phyloP scores from a whole-genome alignment of 495 filamentous ascomycete species.

The Aspergillus coremiiformis region DNA sequence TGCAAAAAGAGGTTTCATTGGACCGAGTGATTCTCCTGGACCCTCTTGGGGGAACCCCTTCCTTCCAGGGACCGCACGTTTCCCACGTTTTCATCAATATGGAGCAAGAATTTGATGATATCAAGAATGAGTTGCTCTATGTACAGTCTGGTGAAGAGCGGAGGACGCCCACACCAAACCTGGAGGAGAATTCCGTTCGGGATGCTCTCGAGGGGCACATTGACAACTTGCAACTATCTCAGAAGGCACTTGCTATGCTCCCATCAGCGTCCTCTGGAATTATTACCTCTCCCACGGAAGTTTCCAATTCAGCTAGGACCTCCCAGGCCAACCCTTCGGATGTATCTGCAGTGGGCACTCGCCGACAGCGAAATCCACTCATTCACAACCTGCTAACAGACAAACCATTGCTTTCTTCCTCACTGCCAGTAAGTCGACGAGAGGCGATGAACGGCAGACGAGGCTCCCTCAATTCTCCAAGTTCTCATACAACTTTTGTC shows the following conservation, averaged over 20 bases:
- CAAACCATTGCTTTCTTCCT: constrained; percentile 85
- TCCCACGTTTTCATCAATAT: constrained; percentile 92
- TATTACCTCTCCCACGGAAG: constrained; percentile 78
- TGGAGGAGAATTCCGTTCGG: constrained; percentile 15
- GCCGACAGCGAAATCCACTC: constrained; percentile 76
- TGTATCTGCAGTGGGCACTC: constrained; percentile 61
- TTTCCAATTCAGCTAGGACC: constrained; percentile 54
- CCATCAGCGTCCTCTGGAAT: constrained; percentile 79
- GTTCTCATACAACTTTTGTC: constrained; percentile 63
- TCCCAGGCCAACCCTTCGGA: constrained; percentile 31
- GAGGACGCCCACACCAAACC: constrained; percentile 2
- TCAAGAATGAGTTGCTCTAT: constrained; percentile 51
- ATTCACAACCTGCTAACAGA: constrained; percentile 97
- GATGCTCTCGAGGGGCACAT: constrained; percentile 46
- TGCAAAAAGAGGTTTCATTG: constrained; percentile 54
- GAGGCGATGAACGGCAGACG: constrained; percentile 19
- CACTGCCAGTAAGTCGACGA: constrained; percentile 63
- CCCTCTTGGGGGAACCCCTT: constrained; percentile 78
- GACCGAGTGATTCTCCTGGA: constrained; percentile 89
- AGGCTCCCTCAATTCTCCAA: constrained; percentile 22
- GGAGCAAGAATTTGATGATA: constrained; percentile 74
- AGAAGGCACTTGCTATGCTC: constrained; percentile 62
- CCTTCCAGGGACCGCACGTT: constrained; percentile 53
- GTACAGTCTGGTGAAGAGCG: neutral
- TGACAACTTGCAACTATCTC: constrained; percentile 66